Evolutionary conservation across 805 yeast genomes (phyloP).

Genomic region (Grigorovia transvaalensis): DNA sequence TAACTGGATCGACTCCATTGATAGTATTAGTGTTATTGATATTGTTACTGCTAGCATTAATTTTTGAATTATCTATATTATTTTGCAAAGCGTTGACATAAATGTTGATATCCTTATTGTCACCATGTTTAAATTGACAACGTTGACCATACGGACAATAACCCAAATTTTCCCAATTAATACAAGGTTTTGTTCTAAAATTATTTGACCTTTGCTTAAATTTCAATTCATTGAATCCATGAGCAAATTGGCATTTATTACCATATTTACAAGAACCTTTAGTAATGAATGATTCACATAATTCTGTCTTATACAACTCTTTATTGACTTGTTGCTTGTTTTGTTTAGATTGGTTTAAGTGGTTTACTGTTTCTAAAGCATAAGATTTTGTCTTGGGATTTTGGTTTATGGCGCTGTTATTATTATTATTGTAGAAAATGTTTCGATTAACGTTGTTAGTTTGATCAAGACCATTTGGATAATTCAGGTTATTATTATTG

Average conservation of each 20-base stretch:
- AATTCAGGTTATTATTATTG: neutral
- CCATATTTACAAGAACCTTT: conserved; percentile 79
- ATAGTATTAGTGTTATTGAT: neutral
- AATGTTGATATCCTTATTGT: conserved; percentile 25
- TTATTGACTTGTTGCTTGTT: conserved; percentile 34
- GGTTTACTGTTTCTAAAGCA: neutral
- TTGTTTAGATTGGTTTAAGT: neutral
- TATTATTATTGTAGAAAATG: neutral
- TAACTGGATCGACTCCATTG: neutral
- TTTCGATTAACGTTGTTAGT: neutral
- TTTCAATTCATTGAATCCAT: conserved; percentile 71
- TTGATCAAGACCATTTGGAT: neutral
- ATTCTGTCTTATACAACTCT: conserved; percentile 78
- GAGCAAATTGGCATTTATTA: conserved; percentile 88
- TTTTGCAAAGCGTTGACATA: conserved; percentile 20
- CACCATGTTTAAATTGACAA: conserved; percentile 83
- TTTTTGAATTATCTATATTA: neutral
- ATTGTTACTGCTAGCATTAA: neutral
- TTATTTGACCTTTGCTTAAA: conserved; percentile 55
- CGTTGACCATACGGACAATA: conserved; percentile 81
- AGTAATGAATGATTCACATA: conserved; percentile 68
- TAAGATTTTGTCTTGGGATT: neutral
- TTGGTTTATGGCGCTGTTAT: neutral
- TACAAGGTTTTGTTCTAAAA: conserved; percentile 87
- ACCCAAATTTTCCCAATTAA: conserved; percentile 76